Conservation (phyloP, 2,329 filamentous ascomycete genomes). For the Hansfordia pulvinata region DNA sequence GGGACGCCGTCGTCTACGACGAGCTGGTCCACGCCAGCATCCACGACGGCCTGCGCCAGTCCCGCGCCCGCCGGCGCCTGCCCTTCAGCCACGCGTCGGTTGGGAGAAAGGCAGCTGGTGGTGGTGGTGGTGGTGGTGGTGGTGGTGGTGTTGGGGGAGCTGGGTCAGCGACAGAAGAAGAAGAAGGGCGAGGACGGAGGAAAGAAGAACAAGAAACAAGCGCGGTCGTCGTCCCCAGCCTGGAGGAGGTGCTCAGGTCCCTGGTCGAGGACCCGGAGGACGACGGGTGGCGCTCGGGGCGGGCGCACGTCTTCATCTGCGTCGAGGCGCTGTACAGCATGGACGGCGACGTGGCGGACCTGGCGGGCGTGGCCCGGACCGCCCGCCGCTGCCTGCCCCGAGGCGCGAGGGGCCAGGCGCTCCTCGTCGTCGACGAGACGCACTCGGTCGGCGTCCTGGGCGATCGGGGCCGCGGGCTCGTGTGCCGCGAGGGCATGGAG, state of each 20-base stretch:
- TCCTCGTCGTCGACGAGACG: constrained; percentile 55
- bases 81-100: constrained; percentile 47
- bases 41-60: constrained; percentile 61
- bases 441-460: constrained; percentile 52
- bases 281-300: constrained; percentile 18
- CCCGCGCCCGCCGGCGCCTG: constrained; percentile 32
- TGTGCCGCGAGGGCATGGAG: constrained; percentile 42
- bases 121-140: constrained; percentile 10
- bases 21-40: constrained; percentile 53
- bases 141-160: constrained; percentile 7
- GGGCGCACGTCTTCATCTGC: constrained; percentile 48
- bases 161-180: constrained; percentile 15
- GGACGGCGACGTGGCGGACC: constrained; percentile 62
- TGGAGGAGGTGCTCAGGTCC: constrained; percentile 14
- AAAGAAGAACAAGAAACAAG: constrained; percentile 1
- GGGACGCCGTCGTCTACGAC: constrained; percentile 48
- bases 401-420: constrained; percentile 45
- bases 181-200: constrained; percentile 6
- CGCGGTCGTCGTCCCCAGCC: constrained; percentile 2
- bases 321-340: constrained; percentile 69
- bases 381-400: constrained; percentile 40
- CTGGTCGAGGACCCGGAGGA: constrained; percentile 21
- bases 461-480: constrained; percentile 38
- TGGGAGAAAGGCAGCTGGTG: constrained; percentile 4
- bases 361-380: constrained; percentile 43